Evolutionary conservation across 2,329 filamentous ascomycete genomes (phyloP), one percentile per base, ranked within the genome.

Genomic region (Nemania bipapillata): DNA sequence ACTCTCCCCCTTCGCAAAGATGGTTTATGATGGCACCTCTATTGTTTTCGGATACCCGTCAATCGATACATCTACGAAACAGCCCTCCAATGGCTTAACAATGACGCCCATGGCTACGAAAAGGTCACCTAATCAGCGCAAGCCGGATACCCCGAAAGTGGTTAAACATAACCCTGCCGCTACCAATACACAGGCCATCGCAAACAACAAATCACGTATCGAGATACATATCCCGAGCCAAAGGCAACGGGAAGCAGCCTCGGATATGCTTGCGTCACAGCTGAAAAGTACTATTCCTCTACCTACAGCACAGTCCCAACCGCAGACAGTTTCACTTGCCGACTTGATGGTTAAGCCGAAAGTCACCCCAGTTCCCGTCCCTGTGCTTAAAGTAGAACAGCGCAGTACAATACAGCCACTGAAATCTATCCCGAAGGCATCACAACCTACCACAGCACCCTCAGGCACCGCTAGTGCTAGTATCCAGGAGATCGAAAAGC

Each of bases 1-100:
- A 9, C 77, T 89, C 2, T 84, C 84, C 15, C 86, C 87, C 4
- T 82, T 89, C 47, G 80, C 83, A 28, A 83, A 74, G 78, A 83
- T 82, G 82, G 81, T 86, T 1, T 82, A 81, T 65, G 81, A 85
- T 28, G 82, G 79, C 63, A 81, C 82, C 4, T 75, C 80, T 12
- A 74, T 83, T 53, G 74, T 78, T 17, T 84, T 83, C 66, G 78
- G 80, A 32, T 81, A 81, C 68, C 78, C 81, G 5, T 78, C 81
- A 1, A 78, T 82, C 17, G 79, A 81, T 24, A 78, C 76, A 0
- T 75, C 79, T 3, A 74, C 72, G 15, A 59, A 73, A 28, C 68
- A 74, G 5, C 64, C 75, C 4, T 70, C 74, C 30, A 79, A 79
- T 42, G 77, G 76, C n/a, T 75, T 76, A 28, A 61, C 63, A 24